These are phyloP conservation scores for Cercospora zeina DNA, from an alignment of 2,329 filamentous ascomycete species.

Conservation along the genomic window DNA sequence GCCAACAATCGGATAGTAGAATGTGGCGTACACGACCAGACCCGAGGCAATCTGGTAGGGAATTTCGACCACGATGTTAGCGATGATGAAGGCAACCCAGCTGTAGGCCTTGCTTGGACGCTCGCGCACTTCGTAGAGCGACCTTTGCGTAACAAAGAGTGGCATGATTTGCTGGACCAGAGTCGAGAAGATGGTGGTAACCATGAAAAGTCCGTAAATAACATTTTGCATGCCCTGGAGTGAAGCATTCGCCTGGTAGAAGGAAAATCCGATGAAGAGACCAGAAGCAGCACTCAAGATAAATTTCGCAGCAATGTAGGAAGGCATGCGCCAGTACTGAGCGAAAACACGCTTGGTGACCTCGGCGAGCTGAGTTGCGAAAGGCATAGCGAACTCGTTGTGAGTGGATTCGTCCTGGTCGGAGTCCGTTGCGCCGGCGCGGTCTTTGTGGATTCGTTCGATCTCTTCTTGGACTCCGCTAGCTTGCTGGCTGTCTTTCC, in stretches of 20 bases:
- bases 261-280: constrained; percentile 52
- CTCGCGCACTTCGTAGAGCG: constrained; percentile 62
- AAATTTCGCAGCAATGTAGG: constrained; percentile 59
- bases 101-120: constrained; percentile 70
- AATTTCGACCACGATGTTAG: constrained; percentile 71
- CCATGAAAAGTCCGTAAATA: constrained; percentile 55
- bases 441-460: constrained; percentile 45
- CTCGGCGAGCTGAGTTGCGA: constrained; percentile 40
- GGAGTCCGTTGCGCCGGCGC: constrained; percentile 31
- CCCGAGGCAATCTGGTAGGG: constrained; percentile 65
- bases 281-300: constrained; percentile 54
- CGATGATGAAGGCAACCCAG: constrained; percentile 71
- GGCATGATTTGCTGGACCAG: constrained; percentile 61
- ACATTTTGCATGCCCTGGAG: constrained; percentile 49
- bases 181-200: constrained; percentile 44
- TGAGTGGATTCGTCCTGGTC: constrained; percentile 41
- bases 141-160: constrained; percentile 59
- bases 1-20: constrained; percentile 61
- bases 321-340: constrained; percentile 49
- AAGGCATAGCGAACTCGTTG: constrained; percentile 49
- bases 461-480: constrained; percentile 43
- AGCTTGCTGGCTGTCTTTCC: constrained; percentile 41
- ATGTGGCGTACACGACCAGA: constrained; percentile 63
- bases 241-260: constrained; percentile 43
- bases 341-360: constrained; percentile 48